A percentile compares a stretch with the other conserved stretches of the same genome.
Evolutionary conservation across 148 eudicot genomes (phyloP).

Genomic region (Rhododendron kiyosumense): DNA sequence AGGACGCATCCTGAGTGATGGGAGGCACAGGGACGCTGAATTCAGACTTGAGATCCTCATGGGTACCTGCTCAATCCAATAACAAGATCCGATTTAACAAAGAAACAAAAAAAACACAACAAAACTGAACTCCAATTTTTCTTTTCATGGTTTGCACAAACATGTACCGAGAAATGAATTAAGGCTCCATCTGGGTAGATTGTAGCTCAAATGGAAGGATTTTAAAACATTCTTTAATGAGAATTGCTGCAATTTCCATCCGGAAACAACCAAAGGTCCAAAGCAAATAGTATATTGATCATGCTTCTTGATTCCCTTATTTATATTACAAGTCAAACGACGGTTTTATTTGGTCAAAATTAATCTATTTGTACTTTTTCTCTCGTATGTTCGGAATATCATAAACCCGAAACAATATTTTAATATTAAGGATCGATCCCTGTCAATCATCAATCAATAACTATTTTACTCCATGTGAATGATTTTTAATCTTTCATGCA

Average conservation of each 20-base stretch:
- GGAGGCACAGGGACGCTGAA: slow-evolving; percentile 26
- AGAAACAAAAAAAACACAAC: not conserved
- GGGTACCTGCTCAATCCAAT: slow-evolving; percentile 19
- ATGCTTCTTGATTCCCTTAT: not conserved
- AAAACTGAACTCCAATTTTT: not conserved
- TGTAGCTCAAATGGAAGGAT: not conserved
- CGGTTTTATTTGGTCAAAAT: not conserved
- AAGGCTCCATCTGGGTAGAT: not conserved
- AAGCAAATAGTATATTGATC: not conserved
- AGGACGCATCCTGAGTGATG: slow-evolving; percentile 18
- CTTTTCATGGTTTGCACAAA: not conserved
- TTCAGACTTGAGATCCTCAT: slow-evolving; percentile 21
- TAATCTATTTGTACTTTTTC: not conserved
- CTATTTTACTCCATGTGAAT: not conserved
- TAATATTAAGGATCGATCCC: not conserved
- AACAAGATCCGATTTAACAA: not conserved
- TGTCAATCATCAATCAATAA: not conserved
- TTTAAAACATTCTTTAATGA: not conserved
- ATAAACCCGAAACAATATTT: not conserved
- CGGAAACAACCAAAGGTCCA: not conserved
- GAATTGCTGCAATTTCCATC: not conserved
- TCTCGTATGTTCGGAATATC: not conserved
- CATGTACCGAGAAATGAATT: not conserved
- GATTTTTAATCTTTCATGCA: not conserved
- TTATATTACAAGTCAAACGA: not conserved